Evolutionary conservation across 2,329 filamentous ascomycete species (phyloP), one percentile per base, ranked within the genome.

Genomic region (Lecanosticta acicola): DNA sequence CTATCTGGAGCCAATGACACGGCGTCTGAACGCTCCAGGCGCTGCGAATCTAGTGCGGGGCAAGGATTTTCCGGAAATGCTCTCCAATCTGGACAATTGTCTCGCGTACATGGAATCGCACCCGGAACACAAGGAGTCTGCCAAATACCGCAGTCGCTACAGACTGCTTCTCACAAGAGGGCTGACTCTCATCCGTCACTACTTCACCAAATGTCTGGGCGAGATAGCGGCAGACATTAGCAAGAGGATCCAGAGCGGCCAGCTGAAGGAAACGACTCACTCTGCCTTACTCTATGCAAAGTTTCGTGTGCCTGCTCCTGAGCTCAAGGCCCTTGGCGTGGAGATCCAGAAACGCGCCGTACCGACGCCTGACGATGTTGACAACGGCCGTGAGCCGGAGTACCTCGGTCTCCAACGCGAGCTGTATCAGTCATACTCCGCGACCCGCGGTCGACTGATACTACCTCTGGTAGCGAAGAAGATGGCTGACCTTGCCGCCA

Each of bases 81-180:
- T 98, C 39, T 77, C 80, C 38, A 91, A 88, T 52, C 73, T 98
- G 40, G 90, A 97, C 67, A 81, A 87, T 43, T 98, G 91, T 64
- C 80, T 98, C 56, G 84, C 83, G 21, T 97, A 97, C 63, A 96
- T 97, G 89, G 79, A 86, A 50, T 76, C 80, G 42, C 87, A 96
- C 71, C 79, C 86, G 7, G 81, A 80, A 5, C 94, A 96, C 64
- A 85, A 87, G 52, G 91, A 97, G 66, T 84, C 90, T 2, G 84
- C 89, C 51, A 81, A 85, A 1, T 97, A 96, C 65, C 79, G 90
- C 35, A 88, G 91, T 4, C 81, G 89, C 49, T 97, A 97, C 65
- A 81, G 87, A 49, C 76, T 93, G 0, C 76, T 96, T 10, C 77
- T 97, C 34, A 85, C 82, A 1, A 72, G 82, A 50, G 81, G 78